These are phyloP conservation scores for Sphaerobolus stellatus DNA, from an alignment of 1,284 basidiomycete genomes.

Conservation along the genomic window DNA sequence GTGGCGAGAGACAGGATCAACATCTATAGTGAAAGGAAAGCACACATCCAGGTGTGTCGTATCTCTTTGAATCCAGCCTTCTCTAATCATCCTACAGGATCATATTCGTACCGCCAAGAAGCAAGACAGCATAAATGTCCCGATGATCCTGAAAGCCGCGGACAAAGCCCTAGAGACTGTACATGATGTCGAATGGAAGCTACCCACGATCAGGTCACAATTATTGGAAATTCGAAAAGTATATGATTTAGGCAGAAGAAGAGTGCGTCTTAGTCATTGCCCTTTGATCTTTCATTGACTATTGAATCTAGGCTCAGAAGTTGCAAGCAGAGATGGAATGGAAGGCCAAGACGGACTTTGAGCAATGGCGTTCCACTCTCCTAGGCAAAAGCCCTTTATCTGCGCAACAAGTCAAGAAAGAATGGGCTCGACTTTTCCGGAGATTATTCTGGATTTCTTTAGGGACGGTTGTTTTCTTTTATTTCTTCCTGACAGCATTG, in stretches of 20 bases:
- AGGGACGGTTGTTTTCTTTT: background rate
- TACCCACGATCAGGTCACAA: slow-evolving; percentile 8
- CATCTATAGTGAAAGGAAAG: slow-evolving; percentile 8
- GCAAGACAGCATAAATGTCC: background rate
- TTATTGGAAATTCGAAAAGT: slow-evolving; percentile 6
- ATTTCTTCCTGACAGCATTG: background rate
- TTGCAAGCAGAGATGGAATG: slow-evolving; percentile 11
- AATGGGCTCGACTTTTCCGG: slow-evolving; percentile 5
- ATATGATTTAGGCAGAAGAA: slow-evolving; percentile 9
- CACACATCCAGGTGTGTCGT: background rate
- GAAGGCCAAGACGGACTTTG: slow-evolving; percentile 11
- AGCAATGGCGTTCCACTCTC: slow-evolving; percentile 14
- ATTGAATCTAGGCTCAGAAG: slow-evolving; percentile 3
- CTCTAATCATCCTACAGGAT: background rate
- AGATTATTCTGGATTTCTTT: background rate
- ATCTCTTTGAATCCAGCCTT: background rate
- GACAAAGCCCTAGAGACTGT: slow-evolving; percentile 2
- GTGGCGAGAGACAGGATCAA: slow-evolving; percentile 4
- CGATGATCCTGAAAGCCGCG: background rate
- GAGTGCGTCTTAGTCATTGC: background rate
- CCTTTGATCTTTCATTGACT: background rate
- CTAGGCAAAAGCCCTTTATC: slow-evolving; percentile 11
- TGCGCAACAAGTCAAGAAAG: slow-evolving; percentile 10
- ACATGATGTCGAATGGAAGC: slow-evolving; percentile 11
- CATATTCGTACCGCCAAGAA: background rate